Evolutionary conservation across 257 asterid species (phyloP).

Genomic region (Nicotiana sylvestris): DNA sequence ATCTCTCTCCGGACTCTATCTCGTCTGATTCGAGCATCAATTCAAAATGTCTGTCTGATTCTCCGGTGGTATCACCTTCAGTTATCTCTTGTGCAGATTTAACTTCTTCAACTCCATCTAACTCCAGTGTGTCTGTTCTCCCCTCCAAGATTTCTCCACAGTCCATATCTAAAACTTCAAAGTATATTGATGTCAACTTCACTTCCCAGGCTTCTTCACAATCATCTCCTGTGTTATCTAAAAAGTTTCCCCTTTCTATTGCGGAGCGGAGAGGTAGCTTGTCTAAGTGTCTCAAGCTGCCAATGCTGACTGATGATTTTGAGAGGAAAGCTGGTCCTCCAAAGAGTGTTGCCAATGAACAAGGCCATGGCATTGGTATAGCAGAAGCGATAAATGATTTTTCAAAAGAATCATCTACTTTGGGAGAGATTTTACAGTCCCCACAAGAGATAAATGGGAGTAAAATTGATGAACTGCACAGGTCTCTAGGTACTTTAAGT

Average conservation of each 20-base stretch:
- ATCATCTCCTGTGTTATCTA: constrained; percentile 21
- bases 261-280: constrained; percentile 44
- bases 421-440: constrained; percentile 6
- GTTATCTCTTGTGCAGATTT: constrained; percentile 21
- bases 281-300: constrained; percentile 36
- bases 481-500: constrained; percentile 16
- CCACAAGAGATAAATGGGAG: constrained; percentile 16
- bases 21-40: constrained; percentile 38
- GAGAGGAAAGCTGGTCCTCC: constrained; percentile 17
- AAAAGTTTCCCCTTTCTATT: constrained; percentile 33
- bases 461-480: constrained; percentile 15
- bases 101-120: constrained; percentile 27
- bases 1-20: constrained; percentile 45
- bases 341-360: constrained; percentile 11
- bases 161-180: constrained; percentile 41
- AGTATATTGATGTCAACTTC: constrained; percentile 48
- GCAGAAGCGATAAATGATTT: constrained; percentile 14
- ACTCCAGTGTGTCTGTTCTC: constrained; percentile 23
- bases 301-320: constrained; percentile 23
- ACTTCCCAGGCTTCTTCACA: constrained; percentile 34
- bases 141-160: constrained; percentile 41
- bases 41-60: constrained; percentile 33
- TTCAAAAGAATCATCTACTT: constrained; percentile 16
- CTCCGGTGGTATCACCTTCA: constrained; percentile 42
- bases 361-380: constrained; percentile 10